Base-by-base conservation (phyloP, 768 basidiomycete genomes). In the Boletus reticuloceps region DNA sequence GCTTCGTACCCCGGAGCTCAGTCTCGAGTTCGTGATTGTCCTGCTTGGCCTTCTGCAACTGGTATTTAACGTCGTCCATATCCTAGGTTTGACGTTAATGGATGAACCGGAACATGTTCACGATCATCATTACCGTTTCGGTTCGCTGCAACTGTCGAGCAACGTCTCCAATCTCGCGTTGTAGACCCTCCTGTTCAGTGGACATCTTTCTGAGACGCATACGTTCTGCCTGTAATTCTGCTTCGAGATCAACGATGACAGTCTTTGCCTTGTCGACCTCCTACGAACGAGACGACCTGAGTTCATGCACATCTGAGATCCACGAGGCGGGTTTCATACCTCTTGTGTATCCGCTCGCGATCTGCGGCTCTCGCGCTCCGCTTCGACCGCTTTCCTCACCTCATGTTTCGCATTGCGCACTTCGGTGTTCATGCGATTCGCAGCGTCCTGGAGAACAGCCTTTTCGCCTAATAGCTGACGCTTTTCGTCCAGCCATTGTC, bases 11-110 rank as follows among this genome's bases (percentile, higher is more conserved):
- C 72, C 88, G 80, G 42, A 92, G 77, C 55, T 93, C 89, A 46
- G 74, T 77, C 68, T 92, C 90, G 27, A 94, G 75, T 19, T 82
- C 82, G 25, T 83, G 78, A 58, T 87, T 92, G 62, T 90, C 86
- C 54, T 83, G 81, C 70, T 90, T 93, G 69, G 82, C 74, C 52
- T 77, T 78, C 42, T 85, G 82, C 8, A 92, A 69, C 34, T 93
- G 85, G 13, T 78, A 69, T 59, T 83, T 85, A 41, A 93, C 81
- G 48, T 86, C 88, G 25, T 87, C 82, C 82, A 93, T 90, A 63
- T 91, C 89, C 89, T 92, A 60, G 22, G 22, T 29, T 48, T 7
- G n/a, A 19, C 41, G 56, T 63, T 43, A 57, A 22, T 32, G 13
- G 22, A 45, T 20, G 41, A 13, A 39, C 45, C 25, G n/a, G 50